Evolutionary conservation across 768 basidiomycete genomes (phyloP), one percentile per base, ranked within the genome.

Genomic region (Suillus lakei): DNA sequence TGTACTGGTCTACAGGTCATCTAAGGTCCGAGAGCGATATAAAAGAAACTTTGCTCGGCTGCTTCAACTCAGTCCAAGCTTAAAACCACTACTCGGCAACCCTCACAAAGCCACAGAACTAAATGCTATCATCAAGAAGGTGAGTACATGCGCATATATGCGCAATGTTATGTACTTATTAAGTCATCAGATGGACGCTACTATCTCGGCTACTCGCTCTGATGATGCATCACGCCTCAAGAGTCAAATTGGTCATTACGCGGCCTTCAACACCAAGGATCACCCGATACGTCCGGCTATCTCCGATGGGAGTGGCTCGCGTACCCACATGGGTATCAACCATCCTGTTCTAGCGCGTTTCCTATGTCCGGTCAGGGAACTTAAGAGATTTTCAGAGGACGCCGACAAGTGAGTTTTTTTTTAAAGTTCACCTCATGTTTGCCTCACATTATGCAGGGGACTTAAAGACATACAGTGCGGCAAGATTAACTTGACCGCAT

Each of bases 311-410:
- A 56, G 10, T n/a, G 53, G 53, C 4, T 28, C 26, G 15, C n/a
- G 55, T 16, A 41, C 63, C 36, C 41, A 46, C 23, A n/a, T 64
- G 53, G 63, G 63, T 43, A 36, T 43, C 23, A 64, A 56, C 38
- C 63, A 64, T 28, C 54, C 63, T 2, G 7, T 46, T 18, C 63
- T 64, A 1, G 54, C 53, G 5, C 28, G 8, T 5, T 44, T 64
- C n/a, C 53, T 64, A 26, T 43, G 41, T 39, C 39, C 39, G 16
- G 39, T 39, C 39, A 39, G 39, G 15, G 39, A 39, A 5, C 39
- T 39, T 15, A 43, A 43, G n/a, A 43, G 41, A 43, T 18, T 43
- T 43, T 43, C 16, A 43, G 16, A 43, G 41, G 41, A 43, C 15
- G 7, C 43, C 9, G 43, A 44, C 2, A 44, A 44, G 43, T 44